A percentile compares a stretch with the other conserved stretches of the same genome.
Evolutionary conservation across 1,284 basidiomycete genomes (phyloP).

Genomic region (Ustilago esculenta): DNA sequence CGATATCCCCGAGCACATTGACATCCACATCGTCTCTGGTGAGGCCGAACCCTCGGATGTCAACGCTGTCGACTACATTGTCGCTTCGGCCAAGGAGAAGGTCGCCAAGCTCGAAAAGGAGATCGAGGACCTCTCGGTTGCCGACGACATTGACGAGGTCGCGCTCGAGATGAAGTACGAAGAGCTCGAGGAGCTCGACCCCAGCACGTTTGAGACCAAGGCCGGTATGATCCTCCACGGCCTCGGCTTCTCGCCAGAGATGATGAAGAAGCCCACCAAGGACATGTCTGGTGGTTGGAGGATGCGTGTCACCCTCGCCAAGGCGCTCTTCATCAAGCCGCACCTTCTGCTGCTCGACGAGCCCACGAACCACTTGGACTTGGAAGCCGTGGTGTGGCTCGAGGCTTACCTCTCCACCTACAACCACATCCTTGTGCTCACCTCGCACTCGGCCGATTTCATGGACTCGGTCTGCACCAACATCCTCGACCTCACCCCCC

Average conservation of each 20-base stretch:
- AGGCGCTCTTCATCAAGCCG: conserved; percentile 95
- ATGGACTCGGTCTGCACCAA: conserved; percentile 89
- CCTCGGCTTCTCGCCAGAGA: conserved; percentile 87
- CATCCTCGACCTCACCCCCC: conserved; percentile 92
- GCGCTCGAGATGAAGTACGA: conserved; percentile 90
- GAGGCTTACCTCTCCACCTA: conserved; percentile 97
- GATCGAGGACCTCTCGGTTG: conserved; percentile 90
- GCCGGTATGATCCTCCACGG: conserved; percentile 95
- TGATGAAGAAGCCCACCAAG: conserved; percentile 97
- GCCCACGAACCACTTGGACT: conserved; percentile 82
- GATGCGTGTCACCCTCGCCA: conserved; percentile 96
- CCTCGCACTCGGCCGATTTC: conserved; percentile 97
- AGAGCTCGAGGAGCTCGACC: conserved; percentile 96
- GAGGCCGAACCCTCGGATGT: conserved; percentile 96
- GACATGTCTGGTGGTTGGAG: conserved; percentile 99
- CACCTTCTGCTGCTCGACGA: conserved; percentile 88
- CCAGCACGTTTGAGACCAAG: conserved; percentile 92
- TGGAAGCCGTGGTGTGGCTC: conserved; percentile 97
- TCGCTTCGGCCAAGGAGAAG: conserved; percentile 90
- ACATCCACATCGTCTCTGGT: conserved; percentile 95
- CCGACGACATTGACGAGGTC: conserved; percentile 87
- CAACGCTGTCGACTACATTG: conserved; percentile 95
- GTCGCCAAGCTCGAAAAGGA: conserved; percentile 93
- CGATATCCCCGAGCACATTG: conserved; percentile 91
- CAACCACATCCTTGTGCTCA: conserved; percentile 92